Percentiles rank a stretch among this genome's conserved stretches.
Evolutionary conservation across 495 filamentous ascomycete species (phyloP).

Genomic region (Penicillium roqueforti): DNA sequence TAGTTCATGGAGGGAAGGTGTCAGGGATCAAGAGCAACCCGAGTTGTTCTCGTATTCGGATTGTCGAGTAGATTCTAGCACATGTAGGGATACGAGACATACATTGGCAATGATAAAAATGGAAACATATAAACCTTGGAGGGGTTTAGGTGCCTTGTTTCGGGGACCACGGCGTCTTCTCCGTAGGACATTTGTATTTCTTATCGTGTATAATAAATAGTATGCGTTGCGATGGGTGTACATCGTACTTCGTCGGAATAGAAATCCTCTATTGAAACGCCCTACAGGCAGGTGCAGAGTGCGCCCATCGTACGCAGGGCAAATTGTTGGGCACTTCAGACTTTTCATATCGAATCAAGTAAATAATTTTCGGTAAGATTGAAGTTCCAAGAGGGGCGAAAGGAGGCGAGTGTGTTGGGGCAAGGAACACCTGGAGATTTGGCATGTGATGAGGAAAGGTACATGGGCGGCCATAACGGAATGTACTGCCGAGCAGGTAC

Average conservation of each 20-base stretch:
- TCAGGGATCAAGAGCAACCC: not conserved
- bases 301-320: not conserved
- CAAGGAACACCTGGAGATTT: not conserved
- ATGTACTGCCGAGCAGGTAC: not conserved
- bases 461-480: not conserved
- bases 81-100: conserved; percentile 8
- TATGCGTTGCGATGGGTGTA: not conserved
- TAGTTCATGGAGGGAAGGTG: not conserved
- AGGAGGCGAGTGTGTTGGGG: not conserved
- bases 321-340: not conserved
- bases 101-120: not conserved
- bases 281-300: not conserved
- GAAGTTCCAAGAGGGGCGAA: not conserved
- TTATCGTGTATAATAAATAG: no score
- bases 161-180: not conserved
- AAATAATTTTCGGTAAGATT: conserved; percentile 3
- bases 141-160: not conserved
- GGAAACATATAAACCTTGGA: not conserved
- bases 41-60: conserved; percentile 2
- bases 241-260: not conserved
- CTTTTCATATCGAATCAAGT: not conserved
- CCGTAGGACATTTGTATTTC: not conserved
- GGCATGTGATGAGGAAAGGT: conserved; percentile 5
- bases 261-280: not conserved
- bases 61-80: not conserved